phyloP scores from a whole-genome alignment of 2,329 filamentous ascomycete genomes.

The Talaromyces verruculosus region DNA sequence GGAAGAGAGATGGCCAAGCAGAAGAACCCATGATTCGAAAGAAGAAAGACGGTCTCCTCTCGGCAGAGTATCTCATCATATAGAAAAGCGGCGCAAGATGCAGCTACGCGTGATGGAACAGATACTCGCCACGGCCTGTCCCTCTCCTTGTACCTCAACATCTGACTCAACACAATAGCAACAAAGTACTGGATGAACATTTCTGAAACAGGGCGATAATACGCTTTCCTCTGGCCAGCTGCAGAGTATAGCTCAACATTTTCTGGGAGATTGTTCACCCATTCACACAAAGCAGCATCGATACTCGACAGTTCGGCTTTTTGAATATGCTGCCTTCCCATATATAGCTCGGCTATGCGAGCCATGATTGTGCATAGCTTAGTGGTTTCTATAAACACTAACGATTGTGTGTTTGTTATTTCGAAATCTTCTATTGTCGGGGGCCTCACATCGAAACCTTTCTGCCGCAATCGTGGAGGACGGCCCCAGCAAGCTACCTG shows the following conservation, averaged over 20 bases:
- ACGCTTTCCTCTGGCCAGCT: slow-evolving; percentile 1
- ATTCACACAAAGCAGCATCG: slow-evolving; percentile 7
- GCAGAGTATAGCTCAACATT: slow-evolving; percentile 9
- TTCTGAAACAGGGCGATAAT: slow-evolving; percentile 11
- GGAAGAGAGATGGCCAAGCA: slow-evolving; percentile 15
- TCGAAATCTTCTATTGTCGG: slow-evolving; percentile 10
- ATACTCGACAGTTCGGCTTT: neutral
- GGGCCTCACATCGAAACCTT: slow-evolving; percentile 9
- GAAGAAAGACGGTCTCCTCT: slow-evolving; percentile 14
- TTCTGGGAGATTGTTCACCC: slow-evolving; percentile 13
- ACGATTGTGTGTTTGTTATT: slow-evolving; percentile 1
- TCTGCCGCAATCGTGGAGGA: neutral
- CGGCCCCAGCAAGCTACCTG: slow-evolving; percentile 16
- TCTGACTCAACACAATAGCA: slow-evolving; percentile 16
- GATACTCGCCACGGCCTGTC: slow-evolving; percentile 5
- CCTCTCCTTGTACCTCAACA: slow-evolving; percentile 5
- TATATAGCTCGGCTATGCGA: slow-evolving; percentile 8
- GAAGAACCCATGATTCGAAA: slow-evolving; percentile 13
- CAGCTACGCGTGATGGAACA: slow-evolving; percentile 11
- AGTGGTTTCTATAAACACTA: slow-evolving; percentile 12
- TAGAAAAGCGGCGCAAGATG: slow-evolving; percentile 13
- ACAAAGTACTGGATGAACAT: slow-evolving; percentile 16
- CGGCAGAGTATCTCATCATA: slow-evolving; percentile 18
- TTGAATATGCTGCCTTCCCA: slow-evolving; percentile 12
- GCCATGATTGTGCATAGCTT: slow-evolving; percentile 14